Percentiles rank a stretch among this genome's conserved stretches.
phyloP scores from a whole-genome alignment of 495 filamentous ascomycete genomes.

The Podospora bellae-mahoneyi region DNA sequence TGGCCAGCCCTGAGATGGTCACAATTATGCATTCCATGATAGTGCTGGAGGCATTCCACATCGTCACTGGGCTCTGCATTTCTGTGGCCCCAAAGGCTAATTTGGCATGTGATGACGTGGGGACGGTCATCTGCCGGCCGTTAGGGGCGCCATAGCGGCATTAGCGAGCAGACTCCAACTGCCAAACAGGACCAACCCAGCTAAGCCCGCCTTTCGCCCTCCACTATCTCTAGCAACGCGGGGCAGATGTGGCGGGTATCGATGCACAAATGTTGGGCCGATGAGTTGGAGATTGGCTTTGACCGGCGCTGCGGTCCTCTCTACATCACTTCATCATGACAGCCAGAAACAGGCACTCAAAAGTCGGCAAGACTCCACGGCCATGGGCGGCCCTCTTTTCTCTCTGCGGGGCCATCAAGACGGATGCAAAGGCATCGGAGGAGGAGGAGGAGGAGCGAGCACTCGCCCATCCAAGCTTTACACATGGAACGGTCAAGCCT shows the following conservation, averaged over 20 bases:
- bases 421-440: not conserved
- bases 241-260: not conserved
- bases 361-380: not conserved
- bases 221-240: not conserved
- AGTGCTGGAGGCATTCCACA: not conserved
- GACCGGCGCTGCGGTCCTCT: not conserved
- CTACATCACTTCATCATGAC: slow-evolving; percentile 2
- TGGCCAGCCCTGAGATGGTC: slow-evolving; percentile 6
- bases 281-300: slow-evolving; percentile 1
- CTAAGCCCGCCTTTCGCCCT: slow-evolving; percentile 11
- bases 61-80: not conserved
- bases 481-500: not conserved
- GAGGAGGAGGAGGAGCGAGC: no score
- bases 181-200: slow-evolving; percentile 7
- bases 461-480: not conserved
- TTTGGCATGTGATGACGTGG: slow-evolving; percentile 10
- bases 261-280: not conserved
- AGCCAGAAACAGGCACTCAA: not conserved
- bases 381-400: not conserved
- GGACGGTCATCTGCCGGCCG: slow-evolving; percentile 12
- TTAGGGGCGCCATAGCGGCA: not conserved
- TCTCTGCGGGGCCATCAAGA: not conserved
- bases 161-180: slow-evolving; percentile 10
- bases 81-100: slow-evolving; percentile 2
- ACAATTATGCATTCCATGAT: slow-evolving; percentile 1